Base-by-base conservation (phyloP, 352 stramenopile genomes). In the Elongisporangium prolatum region DNA sequence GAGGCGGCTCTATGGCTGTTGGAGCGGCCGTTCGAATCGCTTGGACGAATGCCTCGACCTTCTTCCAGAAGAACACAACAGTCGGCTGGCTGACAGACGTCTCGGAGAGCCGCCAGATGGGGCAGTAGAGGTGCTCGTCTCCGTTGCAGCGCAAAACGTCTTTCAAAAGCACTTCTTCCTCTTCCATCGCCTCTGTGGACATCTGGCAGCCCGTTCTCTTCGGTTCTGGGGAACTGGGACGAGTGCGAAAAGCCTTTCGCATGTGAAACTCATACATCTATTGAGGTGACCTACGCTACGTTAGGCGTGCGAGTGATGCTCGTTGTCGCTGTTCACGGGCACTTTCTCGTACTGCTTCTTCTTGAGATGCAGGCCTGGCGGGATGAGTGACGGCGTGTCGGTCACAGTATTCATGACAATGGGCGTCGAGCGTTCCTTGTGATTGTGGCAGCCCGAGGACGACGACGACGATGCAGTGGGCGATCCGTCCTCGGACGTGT, bases 331-430 rank as follows among this genome's bases (percentile, higher is more conserved):
- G 24, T 34, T 7, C 24, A 34, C 24, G 0, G 79, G 74, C 10
- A 89, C 53, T 60, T 76, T 80, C 54, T 77, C 70, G 64, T 89
- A 89, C 28, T 84, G 73, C 47, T 73, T 68, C 63, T 85, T 88
- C 56, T 82, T 86, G 20, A 72, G 50, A 44, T 85, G 72, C 66
- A 81, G 58, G 2, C 68, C 65, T 9, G 65, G 38, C 20, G 69
- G 50, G 20, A 68, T 57, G 6, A 58, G 52, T 40, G 68, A 52
- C 28, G 53, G 38, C n/a, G 48, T 47, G 28, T 52, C 20, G 14
- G n/a, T 47, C 22, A 48, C 50, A 8, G 58, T 54, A 25, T 50
- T 28, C 21, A 37, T 54, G n/a, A 49, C 54, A 16, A 40, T 47
- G 9, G 54, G 34, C 14, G 48, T 59, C 16, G 21, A 58, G n/a